Conservation (phyloP, 2,329 filamentous ascomycete genomes). For the Fusarium liriodendri region DNA sequence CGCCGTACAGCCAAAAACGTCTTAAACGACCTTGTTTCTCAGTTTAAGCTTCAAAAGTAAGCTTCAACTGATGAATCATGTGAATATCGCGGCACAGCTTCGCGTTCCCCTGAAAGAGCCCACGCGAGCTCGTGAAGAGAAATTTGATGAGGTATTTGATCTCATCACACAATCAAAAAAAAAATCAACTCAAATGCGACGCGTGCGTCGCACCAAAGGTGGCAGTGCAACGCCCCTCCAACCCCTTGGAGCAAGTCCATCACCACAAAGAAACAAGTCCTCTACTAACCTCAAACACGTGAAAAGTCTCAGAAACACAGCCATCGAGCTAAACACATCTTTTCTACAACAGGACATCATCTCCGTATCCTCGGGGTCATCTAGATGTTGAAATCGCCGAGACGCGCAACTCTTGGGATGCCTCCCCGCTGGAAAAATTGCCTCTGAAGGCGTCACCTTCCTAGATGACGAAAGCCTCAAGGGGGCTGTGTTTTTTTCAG, state of each 20-base stretch:
- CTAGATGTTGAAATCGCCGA: not conserved
- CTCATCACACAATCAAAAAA: not conserved
- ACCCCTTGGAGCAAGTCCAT: not conserved
- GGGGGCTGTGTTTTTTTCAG: not conserved
- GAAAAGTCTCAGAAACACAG: not conserved
- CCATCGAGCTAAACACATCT: not conserved
- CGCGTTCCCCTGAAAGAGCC: not conserved
- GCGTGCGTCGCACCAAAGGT: not conserved
- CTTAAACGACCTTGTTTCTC: not conserved
- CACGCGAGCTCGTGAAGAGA: not conserved
- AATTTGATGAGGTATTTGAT: not conserved
- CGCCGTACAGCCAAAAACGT: not conserved
- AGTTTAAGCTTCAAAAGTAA: not conserved
- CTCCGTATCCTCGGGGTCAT: not conserved
- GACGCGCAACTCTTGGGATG: not conserved
- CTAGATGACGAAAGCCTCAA: not conserved
- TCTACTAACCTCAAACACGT: not conserved
- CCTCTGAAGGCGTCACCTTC: not conserved
- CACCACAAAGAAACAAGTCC: not conserved
- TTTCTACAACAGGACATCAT: not conserved
- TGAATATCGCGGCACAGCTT: not conserved
- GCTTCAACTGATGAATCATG: not conserved
- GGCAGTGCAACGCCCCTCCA: not conserved
- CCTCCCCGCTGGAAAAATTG: not conserved
- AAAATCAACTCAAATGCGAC: not conserved